phyloP scores from a whole-genome alignment of 106 monocot genomes.

The Phalaenopsis aphrodite region DNA sequence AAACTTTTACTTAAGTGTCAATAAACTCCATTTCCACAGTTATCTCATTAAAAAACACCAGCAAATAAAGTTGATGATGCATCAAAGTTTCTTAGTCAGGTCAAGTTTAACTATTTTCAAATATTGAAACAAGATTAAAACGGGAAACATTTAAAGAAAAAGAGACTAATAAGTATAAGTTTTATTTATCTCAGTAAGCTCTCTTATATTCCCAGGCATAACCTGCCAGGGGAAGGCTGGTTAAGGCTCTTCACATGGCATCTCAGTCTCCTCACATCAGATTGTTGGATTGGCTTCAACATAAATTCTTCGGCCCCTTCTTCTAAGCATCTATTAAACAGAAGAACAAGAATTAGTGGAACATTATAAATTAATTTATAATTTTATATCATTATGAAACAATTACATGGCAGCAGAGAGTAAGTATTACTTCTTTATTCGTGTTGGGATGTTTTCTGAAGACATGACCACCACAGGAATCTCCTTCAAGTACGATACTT shows the following conservation, averaged over 20 bases:
- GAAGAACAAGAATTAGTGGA: neutral
- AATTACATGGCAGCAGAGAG: neutral
- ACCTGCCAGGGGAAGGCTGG: neutral
- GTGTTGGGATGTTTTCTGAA: conserved; percentile 73
- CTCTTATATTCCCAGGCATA: conserved; percentile 5
- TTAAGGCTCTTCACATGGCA: conserved; percentile 8
- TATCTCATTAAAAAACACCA: too few relatives aligned
- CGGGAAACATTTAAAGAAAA: too few relatives aligned
- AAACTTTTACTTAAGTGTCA: too few relatives aligned
- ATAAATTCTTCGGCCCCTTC: conserved; percentile 18
- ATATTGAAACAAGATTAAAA: too few relatives aligned
- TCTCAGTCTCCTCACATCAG: conserved; percentile 16
- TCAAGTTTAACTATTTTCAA: too few relatives aligned
- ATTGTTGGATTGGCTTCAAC: conserved; percentile 17
- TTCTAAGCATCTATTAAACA: conserved; percentile 14
- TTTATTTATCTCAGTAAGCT: neutral
- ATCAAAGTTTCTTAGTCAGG: too few relatives aligned
- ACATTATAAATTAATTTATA: neutral
- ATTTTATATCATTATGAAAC: neutral
- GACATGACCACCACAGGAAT: conserved; percentile 93
- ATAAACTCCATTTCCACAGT: too few relatives aligned
- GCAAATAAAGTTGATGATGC: too few relatives aligned
- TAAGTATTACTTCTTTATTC: conserved; percentile 54
- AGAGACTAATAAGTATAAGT: neutral
- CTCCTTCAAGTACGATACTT: conserved; percentile 65